Evolutionary conservation across 257 asterid genomes (phyloP), one percentile per base, ranked within the genome.

Genomic region (Capsicum chinense): DNA sequence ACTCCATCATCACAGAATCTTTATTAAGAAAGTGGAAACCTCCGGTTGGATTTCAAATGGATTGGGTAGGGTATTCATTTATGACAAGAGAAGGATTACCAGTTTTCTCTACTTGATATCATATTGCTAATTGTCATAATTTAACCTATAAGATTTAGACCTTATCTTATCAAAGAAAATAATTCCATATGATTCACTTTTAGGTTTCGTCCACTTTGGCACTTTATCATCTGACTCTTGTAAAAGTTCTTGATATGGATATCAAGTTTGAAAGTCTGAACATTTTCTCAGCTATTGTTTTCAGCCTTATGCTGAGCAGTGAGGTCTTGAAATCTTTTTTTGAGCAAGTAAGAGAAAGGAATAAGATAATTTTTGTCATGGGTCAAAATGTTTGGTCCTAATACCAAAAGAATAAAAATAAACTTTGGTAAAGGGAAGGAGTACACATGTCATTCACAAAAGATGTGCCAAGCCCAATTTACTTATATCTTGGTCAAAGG

Each of bases 81-180:
- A 74, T 12, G 17, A 74, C 21, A 52, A 21, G 62, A 47, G 47
- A 7, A 54, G 63, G 21, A 76, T 26, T 76, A 52, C 44, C 81
- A 13, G 81, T 26, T 50, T 52, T 13, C 39, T 16, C 62, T 14
- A 76, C n/a, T 52, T 76, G 47, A 76, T 52, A 76, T 62, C 52
- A 76, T 52, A 76, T 62, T 76, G 81, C 47, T 76, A 76, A 76
- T 21, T 14, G 10, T 52, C 81, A 52, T 52, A 76, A 21, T 76
- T 48, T 48, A 73, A 19, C 47, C 44, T 7, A 73, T 48, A 73
- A 11, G 19, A 48, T 73, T 73, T 48, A 48, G 19, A 73, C 7
- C 60, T 19, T 48, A 48, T 10, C 42, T 19, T 19, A 73, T 26
- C 80, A 73, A 70, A 70, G 6, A 52, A 19, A 47, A 48, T 5